Evolutionary conservation across 1,284 basidiomycete species (phyloP).

Genomic region (Trichosporon faecale): DNA sequence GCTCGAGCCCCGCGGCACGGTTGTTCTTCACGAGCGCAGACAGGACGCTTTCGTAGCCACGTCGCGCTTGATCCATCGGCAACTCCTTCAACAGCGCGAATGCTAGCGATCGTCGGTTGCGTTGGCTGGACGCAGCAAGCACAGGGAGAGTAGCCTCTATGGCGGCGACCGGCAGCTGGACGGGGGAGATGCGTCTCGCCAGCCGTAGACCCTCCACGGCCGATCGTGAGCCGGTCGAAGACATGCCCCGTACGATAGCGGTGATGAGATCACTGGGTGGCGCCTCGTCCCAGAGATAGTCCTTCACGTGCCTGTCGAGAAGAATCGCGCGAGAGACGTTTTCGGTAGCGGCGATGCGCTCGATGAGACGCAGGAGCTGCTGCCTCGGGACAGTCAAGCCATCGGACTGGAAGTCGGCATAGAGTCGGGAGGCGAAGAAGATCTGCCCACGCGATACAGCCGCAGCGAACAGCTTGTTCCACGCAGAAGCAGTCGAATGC

Average conservation of each 20-base stretch:
- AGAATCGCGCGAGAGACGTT: constrained; percentile 33
- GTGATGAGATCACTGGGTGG: constrained; percentile 22
- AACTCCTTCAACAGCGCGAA: constrained; percentile 14
- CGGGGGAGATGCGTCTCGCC: constrained; percentile 20
- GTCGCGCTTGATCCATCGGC: background rate
- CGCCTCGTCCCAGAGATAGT: constrained; percentile 33
- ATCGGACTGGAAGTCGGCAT: constrained; percentile 40
- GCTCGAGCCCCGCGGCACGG: constrained; percentile 19
- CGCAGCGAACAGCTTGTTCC: constrained; percentile 30
- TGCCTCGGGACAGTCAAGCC: constrained; percentile 23
- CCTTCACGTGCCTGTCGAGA: constrained; percentile 44
- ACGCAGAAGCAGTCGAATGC: constrained; percentile 6
- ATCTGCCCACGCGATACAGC: constrained; percentile 21
- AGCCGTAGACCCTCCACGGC: background rate
- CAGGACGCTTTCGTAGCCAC: constrained; percentile 25
- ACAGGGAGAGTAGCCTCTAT: constrained; percentile 22
- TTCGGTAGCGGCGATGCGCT: constrained; percentile 24
- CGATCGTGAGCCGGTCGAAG: constrained; percentile 3
- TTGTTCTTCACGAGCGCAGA: constrained; percentile 20
- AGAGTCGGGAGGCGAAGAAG: constrained; percentile 42
- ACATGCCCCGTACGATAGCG: constrained; percentile 34
- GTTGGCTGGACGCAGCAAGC: constrained; percentile 25
- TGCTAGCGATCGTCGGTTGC: constrained; percentile 18
- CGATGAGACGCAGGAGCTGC: constrained; percentile 33
- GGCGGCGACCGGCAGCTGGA: constrained; percentile 11